phyloP scores from a whole-genome alignment of 2,329 filamentous ascomycete genomes.

The Verticillium tricorpus region DNA sequence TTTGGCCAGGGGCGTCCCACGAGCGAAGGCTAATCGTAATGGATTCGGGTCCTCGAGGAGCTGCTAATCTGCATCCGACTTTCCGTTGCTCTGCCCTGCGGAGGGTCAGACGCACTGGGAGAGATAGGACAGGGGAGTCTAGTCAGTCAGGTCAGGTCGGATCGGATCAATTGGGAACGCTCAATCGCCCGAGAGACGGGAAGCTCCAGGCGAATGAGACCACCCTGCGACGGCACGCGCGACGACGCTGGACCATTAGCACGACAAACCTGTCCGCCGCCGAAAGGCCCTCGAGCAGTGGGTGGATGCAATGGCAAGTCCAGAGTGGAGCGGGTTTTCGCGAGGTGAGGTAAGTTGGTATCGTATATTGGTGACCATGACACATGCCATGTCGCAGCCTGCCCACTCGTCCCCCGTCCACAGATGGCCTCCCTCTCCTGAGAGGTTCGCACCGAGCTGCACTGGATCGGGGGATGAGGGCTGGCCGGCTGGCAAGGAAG shows the following conservation, averaged over 20 bases:
- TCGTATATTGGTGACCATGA: conserved; percentile 5
- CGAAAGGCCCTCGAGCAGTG: background rate
- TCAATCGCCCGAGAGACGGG: background rate
- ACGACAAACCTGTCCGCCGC: conserved; percentile 1
- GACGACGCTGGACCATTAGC: conserved; percentile 12
- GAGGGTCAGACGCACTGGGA: background rate
- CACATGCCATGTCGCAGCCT: background rate
- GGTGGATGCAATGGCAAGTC: background rate
- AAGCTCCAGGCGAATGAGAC: conserved; percentile 29
- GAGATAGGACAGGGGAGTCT: background rate
- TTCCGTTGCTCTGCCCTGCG: background rate
- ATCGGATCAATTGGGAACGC: background rate
- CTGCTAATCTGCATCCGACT: background rate
- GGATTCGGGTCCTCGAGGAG: background rate
- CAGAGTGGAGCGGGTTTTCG: background rate
- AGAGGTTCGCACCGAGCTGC: background rate
- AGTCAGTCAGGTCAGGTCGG: background rate
- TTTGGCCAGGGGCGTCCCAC: background rate
- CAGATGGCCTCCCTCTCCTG: background rate
- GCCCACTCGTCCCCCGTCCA: background rate
- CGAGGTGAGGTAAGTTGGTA: background rate
- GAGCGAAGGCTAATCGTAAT: background rate
- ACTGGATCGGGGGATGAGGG: background rate
- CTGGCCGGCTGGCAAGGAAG: background rate
- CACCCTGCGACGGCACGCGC: conserved; percentile 32